Percentiles rank a stretch among this genome's conserved stretches.
phyloP scores from a whole-genome alignment of 208 protist genomes.

The Porcisia hertigi region DNA sequence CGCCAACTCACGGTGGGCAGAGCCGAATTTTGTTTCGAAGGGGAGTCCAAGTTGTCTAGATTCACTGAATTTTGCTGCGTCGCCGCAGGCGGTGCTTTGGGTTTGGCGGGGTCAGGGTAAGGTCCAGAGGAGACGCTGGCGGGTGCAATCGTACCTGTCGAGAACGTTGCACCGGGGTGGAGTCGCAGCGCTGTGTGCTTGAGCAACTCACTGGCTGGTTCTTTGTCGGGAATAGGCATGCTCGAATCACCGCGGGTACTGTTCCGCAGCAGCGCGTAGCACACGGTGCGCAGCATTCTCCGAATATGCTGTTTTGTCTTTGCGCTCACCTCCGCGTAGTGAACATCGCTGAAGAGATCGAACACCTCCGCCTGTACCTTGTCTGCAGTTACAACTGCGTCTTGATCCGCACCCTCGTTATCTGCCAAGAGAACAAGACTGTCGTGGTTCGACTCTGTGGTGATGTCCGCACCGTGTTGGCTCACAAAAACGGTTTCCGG shows the following conservation, averaged over 20 bases:
- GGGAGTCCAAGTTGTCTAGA: neutral
- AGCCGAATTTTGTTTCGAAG: neutral
- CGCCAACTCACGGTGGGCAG: constrained; percentile 13
- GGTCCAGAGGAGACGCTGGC: neutral
- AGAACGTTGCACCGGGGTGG: neutral
- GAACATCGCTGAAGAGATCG: constrained; percentile 37
- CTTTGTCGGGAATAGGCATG: neutral
- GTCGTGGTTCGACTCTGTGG: constrained; percentile 2
- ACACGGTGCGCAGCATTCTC: constrained; percentile 35
- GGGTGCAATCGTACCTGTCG: neutral
- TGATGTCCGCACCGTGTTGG: constrained; percentile 15
- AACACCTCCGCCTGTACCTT: constrained; percentile 38
- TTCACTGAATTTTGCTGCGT: neutral
- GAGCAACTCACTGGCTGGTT: constrained; percentile 8
- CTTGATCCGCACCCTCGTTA: neutral
- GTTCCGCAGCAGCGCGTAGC: constrained; percentile 33
- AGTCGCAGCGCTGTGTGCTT: constrained; percentile 9
- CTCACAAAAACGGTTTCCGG: constrained; percentile 24
- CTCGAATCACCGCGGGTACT: neutral
- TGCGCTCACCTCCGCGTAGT: constrained; percentile 66
- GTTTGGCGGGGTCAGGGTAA: neutral
- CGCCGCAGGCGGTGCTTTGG: constrained; percentile 3
- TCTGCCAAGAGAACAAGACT: neutral
- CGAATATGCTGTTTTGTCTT: constrained; percentile 27
- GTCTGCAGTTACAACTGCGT: constrained; percentile 24